Evolutionary conservation across 2,329 filamentous ascomycete species (phyloP), one percentile per base, ranked within the genome.

Genomic region (Monosporascus sp.): DNA sequence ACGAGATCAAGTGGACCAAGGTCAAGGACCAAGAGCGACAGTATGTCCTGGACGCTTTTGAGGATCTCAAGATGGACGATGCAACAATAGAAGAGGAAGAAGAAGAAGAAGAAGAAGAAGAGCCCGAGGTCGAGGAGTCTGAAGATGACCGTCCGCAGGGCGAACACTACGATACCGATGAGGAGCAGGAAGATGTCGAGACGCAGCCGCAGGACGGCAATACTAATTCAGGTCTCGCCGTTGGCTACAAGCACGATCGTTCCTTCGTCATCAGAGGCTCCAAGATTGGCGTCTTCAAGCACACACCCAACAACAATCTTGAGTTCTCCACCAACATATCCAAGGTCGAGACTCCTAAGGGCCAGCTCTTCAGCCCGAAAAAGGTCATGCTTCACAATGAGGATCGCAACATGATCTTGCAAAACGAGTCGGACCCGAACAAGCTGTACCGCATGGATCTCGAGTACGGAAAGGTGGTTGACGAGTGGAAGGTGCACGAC

Each of bases 251-350:
- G 72, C 89, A 97, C 60, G 94, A 99, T 68, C 85, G 94, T 55
- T 97, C 94, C 0, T 99, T 97, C 63, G 94, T 99, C 53, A 91
- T 99, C 44, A 88, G 94, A 58, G 94, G 94, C 35, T 94, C 92
- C 63, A 97, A 97, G 80, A 99, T 99, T 69, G 94, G 94, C 52
- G 94, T 99, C 41, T 99, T 99, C 81, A 97, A 95, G 71, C 94
- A 99, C 67, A 96, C 91, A 0, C 79, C 86, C 1, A 89, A 96
- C 73, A 95, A 97, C 69, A 87, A 93, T 60, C 81, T 99, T 17
- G 89, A 97, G 68, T 99, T 97, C 71, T 91, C 91, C 14, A 99
- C 94, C 55, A 97, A 92, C 60, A 99, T 99, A 65, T 96, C 91
- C 56, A 96, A 95, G 72, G 90, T 99, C 49, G 86, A 91, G 69